These are phyloP conservation scores for Helichrysum umbraculigerum DNA, from an alignment of 129 eudicot species.

Conservation along the genomic window DNA sequence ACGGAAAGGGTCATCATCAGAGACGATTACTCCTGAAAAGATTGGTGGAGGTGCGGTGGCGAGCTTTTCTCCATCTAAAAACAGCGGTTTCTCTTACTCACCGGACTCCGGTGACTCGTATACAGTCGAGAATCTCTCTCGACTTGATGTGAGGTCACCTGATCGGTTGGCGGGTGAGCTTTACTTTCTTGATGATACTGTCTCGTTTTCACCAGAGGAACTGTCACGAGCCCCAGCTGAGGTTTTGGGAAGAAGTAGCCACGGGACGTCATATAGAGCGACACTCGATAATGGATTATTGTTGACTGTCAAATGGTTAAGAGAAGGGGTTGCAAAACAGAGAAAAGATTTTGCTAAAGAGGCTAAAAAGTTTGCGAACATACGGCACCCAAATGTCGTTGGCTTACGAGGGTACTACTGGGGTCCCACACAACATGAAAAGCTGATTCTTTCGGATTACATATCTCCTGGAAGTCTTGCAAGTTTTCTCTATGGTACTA, in stretches of 20 bases:
- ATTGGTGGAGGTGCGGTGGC: conserved; percentile 52
- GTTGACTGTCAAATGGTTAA: conserved; percentile 96
- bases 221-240: conserved; percentile 96
- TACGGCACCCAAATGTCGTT: conserved; percentile 97
- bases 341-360: conserved; percentile 96
- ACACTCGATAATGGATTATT: conserved; percentile 84
- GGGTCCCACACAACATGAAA: conserved; percentile 99
- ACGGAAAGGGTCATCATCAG: conserved; percentile 77
- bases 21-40: conserved; percentile 72
- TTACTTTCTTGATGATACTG: conserved; percentile 85
- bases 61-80: conserved; percentile 84
- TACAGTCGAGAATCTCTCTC: conserved; percentile 65
- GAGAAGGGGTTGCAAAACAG: conserved; percentile 99
- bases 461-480: conserved; percentile 96
- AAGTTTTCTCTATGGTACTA: conserved; percentile 86
- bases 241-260: conserved; percentile 96
- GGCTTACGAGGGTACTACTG: conserved; percentile 95
- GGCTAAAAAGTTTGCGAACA: conserved; percentile 91
- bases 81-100: conserved; percentile 87
- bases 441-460: conserved; percentile 91
- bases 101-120: conserved; percentile 92
- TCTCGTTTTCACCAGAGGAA: conserved; percentile 86
- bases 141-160: conserved; percentile 84
- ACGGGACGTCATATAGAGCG: conserved; percentile 94
- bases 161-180: conserved; percentile 92